Base-by-base conservation (phyloP, 1,284 basidiomycete genomes). In the Papiliotrema fonsecae region DNA sequence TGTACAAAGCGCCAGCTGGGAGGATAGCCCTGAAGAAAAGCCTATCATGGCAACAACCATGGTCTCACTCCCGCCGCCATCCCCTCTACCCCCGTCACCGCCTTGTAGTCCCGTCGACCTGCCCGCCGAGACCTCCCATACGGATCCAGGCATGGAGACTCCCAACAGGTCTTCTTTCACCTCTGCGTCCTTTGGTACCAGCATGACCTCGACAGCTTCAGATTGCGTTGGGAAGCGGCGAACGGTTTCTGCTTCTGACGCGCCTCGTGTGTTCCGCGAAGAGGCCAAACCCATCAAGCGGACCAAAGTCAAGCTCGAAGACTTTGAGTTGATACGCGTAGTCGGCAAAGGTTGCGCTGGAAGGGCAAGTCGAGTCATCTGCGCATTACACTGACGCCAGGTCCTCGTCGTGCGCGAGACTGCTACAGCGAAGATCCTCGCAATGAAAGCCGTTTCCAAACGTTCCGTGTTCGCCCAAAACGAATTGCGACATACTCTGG, bases 361-460 rank as follows among this genome's bases (percentile, higher is more conserved):
- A 43, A 93, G 94, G 73, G 78, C 79, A 18, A 57, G 74, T 60
- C 3, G 50, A 11, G n/a, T 4, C 6, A n/a, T 22, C 24, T n/a
- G 26, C 11, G 18, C 3, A 10, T 26, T 56, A 18, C 19, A 18
- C 35, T 46, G 19, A 39, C n/a, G 6, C 6, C 54, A 75, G 74
- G 90, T 93, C 11, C 75, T 94, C 39, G 81, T 94, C 47, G 90
- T 93, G 46, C 81, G 83, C 62, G 83, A 92, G 68, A 86, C 85
- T 70, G 75, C 76, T 13, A 82, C 83, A 18, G 62, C 79, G 36
- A 80, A 83, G 49, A 75, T 94, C 43, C 92, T 87, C 70, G 93
- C 93, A 26, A 81, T 97, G 77, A 97, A 97, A 76, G 91, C 91
- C 5, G 94, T 97, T 74, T 92, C 89, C 50, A 97, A 97, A 75